Percentiles rank a stretch among this genome's conserved stretches.
phyloP scores from a whole-genome alignment of 768 basidiomycete species.

The Boletus fagicola region DNA sequence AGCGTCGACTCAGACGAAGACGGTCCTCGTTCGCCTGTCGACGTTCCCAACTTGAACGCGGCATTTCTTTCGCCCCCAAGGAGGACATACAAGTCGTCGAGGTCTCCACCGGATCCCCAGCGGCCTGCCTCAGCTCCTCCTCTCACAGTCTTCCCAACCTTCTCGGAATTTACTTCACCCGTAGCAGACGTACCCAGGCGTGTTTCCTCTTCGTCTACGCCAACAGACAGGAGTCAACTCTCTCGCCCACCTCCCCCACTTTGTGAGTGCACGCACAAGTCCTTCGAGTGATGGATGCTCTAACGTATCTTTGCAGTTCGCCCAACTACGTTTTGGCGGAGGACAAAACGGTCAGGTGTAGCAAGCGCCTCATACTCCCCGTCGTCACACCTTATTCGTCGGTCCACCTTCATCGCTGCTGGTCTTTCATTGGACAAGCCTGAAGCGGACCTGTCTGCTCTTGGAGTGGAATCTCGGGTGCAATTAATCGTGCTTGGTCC shows the following conservation, averaged over 20 bases:
- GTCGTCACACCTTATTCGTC: conserved; percentile 67
- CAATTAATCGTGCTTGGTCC: conserved; percentile 40
- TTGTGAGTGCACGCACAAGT: conserved; percentile 42
- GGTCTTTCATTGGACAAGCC: conserved; percentile 68
- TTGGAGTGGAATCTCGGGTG: conserved; percentile 59
- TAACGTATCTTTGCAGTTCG: conserved; percentile 48
- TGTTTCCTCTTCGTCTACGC: conserved; percentile 14
- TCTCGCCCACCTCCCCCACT: conserved; percentile 62
- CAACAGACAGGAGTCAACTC: conserved; percentile 38
- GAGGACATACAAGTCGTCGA: conserved; percentile 28
- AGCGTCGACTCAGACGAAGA: conserved; percentile 24
- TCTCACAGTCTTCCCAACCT: conserved; percentile 1
- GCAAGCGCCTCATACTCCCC: conserved; percentile 71
- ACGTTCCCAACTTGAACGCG: conserved; percentile 18
- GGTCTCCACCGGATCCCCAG: conserved; percentile 7
- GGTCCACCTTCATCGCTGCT: conserved; percentile 77
- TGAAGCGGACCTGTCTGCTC: conserved; percentile 54
- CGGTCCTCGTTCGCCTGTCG: conserved; percentile 26
- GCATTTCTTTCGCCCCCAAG: conserved; percentile 28
- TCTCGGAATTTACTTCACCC: neutral
- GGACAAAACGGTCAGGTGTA: conserved; percentile 69
- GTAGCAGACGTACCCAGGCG: conserved; percentile 13
- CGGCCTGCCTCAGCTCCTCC: conserved; percentile 28
- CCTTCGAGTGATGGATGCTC: neutral
- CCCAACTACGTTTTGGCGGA: conserved; percentile 82